phyloP scores from a whole-genome alignment of 2,329 filamentous ascomycete species.

The Penicillium frequentans region DNA sequence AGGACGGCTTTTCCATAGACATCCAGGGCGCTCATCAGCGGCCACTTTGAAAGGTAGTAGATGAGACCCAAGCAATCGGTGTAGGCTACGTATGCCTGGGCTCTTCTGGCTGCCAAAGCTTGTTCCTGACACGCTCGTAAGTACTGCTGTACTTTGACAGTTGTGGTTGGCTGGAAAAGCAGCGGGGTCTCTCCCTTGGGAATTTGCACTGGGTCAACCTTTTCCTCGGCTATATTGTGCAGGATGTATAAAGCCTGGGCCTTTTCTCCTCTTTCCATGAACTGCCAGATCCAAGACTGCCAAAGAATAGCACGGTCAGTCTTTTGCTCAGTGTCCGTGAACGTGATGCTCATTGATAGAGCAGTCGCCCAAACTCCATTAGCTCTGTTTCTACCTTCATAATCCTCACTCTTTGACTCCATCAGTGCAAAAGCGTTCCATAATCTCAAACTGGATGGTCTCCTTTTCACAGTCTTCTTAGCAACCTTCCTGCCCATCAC shows the following conservation, averaged over 20 bases:
- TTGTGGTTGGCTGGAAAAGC: constrained; percentile 31
- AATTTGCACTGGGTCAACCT: constrained; percentile 32
- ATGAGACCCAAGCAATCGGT: constrained; percentile 66
- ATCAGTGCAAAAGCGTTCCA: constrained; percentile 80
- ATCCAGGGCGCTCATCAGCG: constrained; percentile 38
- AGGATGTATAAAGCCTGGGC: constrained; percentile 40
- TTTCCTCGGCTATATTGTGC: constrained; percentile 39
- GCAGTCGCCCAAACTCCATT: constrained; percentile 62
- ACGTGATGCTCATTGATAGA: constrained; percentile 55
- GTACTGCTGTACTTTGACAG: constrained; percentile 37
- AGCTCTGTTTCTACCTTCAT: constrained; percentile 44
- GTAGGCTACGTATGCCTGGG: constrained; percentile 53
- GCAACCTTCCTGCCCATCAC: constrained; percentile 65
- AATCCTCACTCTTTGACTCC: constrained; percentile 61
- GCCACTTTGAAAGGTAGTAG: constrained; percentile 59
- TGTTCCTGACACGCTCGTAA: constrained; percentile 58
- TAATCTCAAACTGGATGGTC: constrained; percentile 62
- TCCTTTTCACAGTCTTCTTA: constrained; percentile 70
- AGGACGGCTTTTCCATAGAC: constrained; percentile 45
- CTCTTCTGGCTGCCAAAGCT: constrained; percentile 53
- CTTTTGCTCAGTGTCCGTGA: constrained; percentile 16
- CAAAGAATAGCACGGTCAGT: constrained; percentile 51
- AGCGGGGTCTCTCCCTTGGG: constrained; percentile 9
- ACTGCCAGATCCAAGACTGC: constrained; percentile 67
- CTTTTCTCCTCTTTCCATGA: constrained; percentile 51